Conservation (phyloP, 148 eudicot genomes). For the Heliamphora exappendiculata region DNA sequence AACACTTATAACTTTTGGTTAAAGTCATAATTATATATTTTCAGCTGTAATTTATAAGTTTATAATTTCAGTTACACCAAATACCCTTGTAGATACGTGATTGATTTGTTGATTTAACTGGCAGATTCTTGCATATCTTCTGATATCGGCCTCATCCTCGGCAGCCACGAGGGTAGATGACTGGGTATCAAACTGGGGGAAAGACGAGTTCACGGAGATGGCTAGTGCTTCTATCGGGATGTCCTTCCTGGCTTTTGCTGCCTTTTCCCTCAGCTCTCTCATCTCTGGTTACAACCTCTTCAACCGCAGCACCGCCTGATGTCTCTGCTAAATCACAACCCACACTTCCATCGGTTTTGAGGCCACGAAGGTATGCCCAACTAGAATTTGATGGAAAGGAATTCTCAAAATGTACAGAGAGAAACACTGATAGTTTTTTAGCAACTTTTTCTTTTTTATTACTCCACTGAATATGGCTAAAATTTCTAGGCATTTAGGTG, state of each 20-base stretch:
- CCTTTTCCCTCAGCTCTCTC: constrained; percentile 78
- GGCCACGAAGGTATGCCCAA: neutral
- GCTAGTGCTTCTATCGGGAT: constrained; percentile 69
- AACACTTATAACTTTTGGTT: too few species aligned
- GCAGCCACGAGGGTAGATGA: constrained; percentile 78
- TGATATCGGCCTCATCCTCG: constrained; percentile 87
- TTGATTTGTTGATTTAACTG: constrained; percentile 9
- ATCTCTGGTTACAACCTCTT: constrained; percentile 80
- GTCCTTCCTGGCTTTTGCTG: constrained; percentile 76
- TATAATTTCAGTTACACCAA: too few species aligned
- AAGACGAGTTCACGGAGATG: constrained; percentile 72
- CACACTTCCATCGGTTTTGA: neutral
- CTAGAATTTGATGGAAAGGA: neutral
- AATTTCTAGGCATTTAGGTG: neutral
- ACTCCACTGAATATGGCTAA: neutral
- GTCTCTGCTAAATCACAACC: neutral
- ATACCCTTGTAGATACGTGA: too few species aligned
- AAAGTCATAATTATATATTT: too few species aligned
- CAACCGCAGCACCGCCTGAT: constrained; percentile 45
- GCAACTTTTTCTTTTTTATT: neutral
- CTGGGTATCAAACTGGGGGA: constrained; percentile 90
- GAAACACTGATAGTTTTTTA: neutral
- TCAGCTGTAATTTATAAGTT: too few species aligned
- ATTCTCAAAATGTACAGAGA: constrained; percentile 4
- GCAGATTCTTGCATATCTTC: constrained; percentile 85